Evolutionary conservation across 441 rosid species (phyloP).

Genomic region (Erodium texanum): DNA sequence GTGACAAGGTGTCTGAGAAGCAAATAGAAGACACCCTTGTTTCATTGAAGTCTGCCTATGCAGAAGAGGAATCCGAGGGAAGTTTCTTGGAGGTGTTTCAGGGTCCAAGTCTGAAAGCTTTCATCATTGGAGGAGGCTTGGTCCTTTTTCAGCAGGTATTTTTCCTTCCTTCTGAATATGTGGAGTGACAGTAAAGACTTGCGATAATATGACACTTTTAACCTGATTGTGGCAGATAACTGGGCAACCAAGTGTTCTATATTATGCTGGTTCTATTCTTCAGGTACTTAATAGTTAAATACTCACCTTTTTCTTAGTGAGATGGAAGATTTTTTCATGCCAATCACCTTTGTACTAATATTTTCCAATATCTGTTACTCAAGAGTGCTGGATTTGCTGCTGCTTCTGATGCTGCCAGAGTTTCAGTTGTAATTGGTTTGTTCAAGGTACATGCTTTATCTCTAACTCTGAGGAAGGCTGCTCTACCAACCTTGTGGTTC

Average conservation of each 20-base stretch:
- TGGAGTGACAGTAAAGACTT: background rate
- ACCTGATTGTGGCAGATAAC: constrained; percentile 59
- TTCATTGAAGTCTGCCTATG: constrained; percentile 59
- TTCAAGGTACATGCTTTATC: constrained; percentile 54
- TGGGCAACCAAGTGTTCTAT: constrained; percentile 96
- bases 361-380: constrained; percentile 18
- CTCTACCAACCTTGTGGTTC: constrained; percentile 7
- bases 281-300: constrained; percentile 47
- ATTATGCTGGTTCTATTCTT: constrained; percentile 91
- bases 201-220: background rate
- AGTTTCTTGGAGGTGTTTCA: constrained; percentile 77
- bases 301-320: constrained; percentile 13
- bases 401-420: constrained; percentile 92
- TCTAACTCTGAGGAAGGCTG: background rate
- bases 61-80: constrained; percentile 55
- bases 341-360: constrained; percentile 3
- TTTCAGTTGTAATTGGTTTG: constrained; percentile 77
- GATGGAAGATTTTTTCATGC: constrained; percentile 8
- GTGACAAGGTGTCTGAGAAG: constrained; percentile 62
- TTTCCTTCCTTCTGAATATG: background rate
- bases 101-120: constrained; percentile 87
- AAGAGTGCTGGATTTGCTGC: constrained; percentile 98
- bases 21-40: constrained; percentile 61
- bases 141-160: constrained; percentile 94
- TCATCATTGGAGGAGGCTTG: constrained; percentile 85